phyloP scores from a whole-genome alignment of 2,329 filamentous ascomycete genomes.

The Cladosporium sphaerospermum region DNA sequence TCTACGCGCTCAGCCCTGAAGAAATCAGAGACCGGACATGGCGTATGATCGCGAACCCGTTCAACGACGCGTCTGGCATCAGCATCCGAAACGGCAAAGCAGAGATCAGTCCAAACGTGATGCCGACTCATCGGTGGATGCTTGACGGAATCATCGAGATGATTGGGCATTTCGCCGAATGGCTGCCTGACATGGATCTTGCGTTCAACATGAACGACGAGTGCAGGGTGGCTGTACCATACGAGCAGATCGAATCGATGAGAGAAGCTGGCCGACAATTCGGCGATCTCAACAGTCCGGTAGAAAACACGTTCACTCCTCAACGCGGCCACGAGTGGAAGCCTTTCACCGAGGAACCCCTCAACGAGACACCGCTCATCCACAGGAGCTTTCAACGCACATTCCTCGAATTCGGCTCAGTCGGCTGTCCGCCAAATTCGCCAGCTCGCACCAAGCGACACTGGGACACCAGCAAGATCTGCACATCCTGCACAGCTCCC shows the following conservation, averaged over 20 bases:
- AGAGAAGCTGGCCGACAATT: slow-evolving; percentile 25
- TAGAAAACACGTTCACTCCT: slow-evolving; percentile 29
- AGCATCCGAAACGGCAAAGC: slow-evolving; percentile 49
- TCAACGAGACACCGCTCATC: slow-evolving; percentile 22
- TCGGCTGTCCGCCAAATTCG: slow-evolving; percentile 58
- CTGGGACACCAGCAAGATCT: slow-evolving; percentile 61
- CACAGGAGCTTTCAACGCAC: slow-evolving; percentile 33
- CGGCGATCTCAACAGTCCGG: slow-evolving; percentile 18
- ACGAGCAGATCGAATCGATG: slow-evolving; percentile 36
- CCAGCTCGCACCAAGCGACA: slow-evolving; percentile 52
- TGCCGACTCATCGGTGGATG: slow-evolving; percentile 54
- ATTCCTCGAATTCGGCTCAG: slow-evolving; percentile 22
- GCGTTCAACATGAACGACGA: slow-evolving; percentile 59
- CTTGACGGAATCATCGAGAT: slow-evolving; percentile 48
- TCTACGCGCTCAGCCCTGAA: slow-evolving; percentile 46
- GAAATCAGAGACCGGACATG: slow-evolving; percentile 49
- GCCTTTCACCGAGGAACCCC: slow-evolving; percentile 25
- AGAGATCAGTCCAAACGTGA: slow-evolving; percentile 44
- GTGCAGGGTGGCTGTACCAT: slow-evolving; percentile 50
- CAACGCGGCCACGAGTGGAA: slow-evolving; percentile 36
- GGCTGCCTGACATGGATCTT: slow-evolving; percentile 58
- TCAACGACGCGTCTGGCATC: slow-evolving; percentile 52
- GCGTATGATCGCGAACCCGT: slow-evolving; percentile 47
- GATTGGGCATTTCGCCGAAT: slow-evolving; percentile 48
- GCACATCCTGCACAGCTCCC: slow-evolving; percentile 54